phyloP scores from a whole-genome alignment of 2,329 filamentous ascomycete genomes.

The Claviceps humidiphila region DNA sequence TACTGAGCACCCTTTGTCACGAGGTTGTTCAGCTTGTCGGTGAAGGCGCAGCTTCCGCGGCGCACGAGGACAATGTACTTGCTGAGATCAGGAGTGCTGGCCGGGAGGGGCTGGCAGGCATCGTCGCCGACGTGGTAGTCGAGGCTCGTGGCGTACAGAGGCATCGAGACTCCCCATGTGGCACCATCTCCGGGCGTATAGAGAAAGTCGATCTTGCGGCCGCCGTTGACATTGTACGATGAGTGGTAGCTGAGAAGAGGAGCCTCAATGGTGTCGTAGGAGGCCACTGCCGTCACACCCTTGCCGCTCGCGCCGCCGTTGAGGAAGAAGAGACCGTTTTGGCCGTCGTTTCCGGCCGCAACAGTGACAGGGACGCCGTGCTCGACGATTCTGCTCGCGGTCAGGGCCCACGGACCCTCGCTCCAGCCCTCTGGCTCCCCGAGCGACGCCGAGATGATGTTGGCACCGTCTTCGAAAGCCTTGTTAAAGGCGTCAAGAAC shows the following conservation, averaged over 20 bases:
- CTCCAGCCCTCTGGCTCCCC: conserved; percentile 12
- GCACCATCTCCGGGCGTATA: neutral
- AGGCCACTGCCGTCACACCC: conserved; percentile 29
- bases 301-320: conserved; percentile 26
- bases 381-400: conserved; percentile 28
- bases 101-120: conserved; percentile 23
- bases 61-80: conserved; percentile 40
- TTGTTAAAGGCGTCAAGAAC: conserved; percentile 25
- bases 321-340: conserved; percentile 26
- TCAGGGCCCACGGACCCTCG: conserved; percentile 19
- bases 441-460: conserved; percentile 16
- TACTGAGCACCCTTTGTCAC: conserved; percentile 40
- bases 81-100: conserved; percentile 36
- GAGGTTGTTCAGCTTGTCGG: neutral
- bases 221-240: conserved; percentile 20
- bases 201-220: neutral
- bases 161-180: conserved; percentile 8
- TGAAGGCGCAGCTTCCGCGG: conserved; percentile 13
- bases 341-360: conserved; percentile 31
- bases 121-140: conserved; percentile 20
- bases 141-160: conserved; percentile 20
- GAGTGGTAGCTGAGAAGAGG: conserved; percentile 25
- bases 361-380: conserved; percentile 26
- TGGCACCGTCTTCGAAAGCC: conserved; percentile 26
- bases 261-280: conserved; percentile 25